Percentiles rank a stretch among this genome's conserved stretches.
phyloP scores from a whole-genome alignment of 495 filamentous ascomycete species.

The Parmelia sp. region DNA sequence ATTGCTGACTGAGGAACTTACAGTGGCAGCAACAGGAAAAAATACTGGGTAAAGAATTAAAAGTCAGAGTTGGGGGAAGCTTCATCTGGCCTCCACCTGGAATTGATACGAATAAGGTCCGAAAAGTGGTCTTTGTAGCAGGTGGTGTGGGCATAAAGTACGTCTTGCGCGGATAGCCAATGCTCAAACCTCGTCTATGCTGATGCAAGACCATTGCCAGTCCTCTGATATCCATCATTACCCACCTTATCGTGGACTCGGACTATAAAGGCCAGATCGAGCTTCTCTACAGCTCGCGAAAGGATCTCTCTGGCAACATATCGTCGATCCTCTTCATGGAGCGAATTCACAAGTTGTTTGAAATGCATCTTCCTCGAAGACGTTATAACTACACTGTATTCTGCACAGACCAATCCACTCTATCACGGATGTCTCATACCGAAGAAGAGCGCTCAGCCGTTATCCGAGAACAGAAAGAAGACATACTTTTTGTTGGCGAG shows the following conservation, averaged over 20 bases:
- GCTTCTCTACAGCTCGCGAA: constrained; percentile 34
- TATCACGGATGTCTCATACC: background rate
- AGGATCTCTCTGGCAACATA: constrained; percentile 14
- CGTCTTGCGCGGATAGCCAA: background rate
- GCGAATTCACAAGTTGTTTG: constrained; percentile 41
- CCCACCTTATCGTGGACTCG: constrained; percentile 38
- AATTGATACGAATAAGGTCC: constrained; percentile 36
- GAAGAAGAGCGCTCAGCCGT: background rate
- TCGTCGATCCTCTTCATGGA: constrained; percentile 48
- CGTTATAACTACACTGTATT: constrained; percentile 36
- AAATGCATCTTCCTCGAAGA: constrained; percentile 24
- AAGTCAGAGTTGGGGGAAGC: constrained; percentile 68
- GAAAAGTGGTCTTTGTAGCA: constrained; percentile 64
- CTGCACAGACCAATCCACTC: constrained; percentile 30
- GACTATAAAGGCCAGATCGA: constrained; percentile 26
- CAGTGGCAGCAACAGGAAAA: constrained; percentile 47
- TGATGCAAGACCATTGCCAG: constrained; percentile 21
- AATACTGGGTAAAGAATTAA: constrained; percentile 52
- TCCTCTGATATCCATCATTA: constrained; percentile 55
- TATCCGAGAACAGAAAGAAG: background rate
- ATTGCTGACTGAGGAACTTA: background rate
- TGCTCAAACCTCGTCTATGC: background rate
- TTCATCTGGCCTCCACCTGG: constrained; percentile 67
- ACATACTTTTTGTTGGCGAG: background rate
- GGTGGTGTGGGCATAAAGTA: constrained; percentile 79